phyloP scores from a whole-genome alignment of 495 filamentous ascomycete species.

The Talaromyces thailandensis region DNA sequence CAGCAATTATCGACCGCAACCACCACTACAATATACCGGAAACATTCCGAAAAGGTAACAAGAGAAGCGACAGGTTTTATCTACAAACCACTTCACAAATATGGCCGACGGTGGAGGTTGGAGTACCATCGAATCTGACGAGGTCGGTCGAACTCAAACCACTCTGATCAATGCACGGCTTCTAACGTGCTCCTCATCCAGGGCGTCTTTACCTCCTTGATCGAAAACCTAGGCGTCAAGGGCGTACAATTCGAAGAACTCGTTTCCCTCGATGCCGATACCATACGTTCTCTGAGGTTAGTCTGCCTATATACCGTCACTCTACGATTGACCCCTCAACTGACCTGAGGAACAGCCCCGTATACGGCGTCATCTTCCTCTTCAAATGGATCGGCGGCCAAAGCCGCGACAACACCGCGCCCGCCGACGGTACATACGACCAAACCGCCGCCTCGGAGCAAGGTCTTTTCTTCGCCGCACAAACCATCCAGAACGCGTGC shows the following conservation, averaged over 20 bases:
- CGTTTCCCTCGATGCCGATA: constrained; percentile 75
- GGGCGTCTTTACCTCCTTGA: constrained; percentile 95
- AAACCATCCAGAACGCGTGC: constrained; percentile 99
- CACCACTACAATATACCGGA: not conserved
- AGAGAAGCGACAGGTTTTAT: not conserved
- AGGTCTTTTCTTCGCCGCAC: constrained; percentile 85
- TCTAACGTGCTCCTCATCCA: constrained; percentile 18
- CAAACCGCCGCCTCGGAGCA: constrained; percentile 49
- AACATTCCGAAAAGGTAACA: not conserved
- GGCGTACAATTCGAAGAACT: constrained; percentile 97
- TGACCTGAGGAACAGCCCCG: constrained; percentile 40
- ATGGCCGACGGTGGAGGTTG: constrained; percentile 49
- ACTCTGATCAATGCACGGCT: not conserved
- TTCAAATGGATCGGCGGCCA: constrained; percentile 91
- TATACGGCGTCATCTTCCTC: constrained; percentile 98
- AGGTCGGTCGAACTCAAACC: constrained; percentile 44
- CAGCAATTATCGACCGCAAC: not conserved
- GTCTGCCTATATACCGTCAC: constrained; percentile 1
- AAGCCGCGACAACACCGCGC: constrained; percentile 47
- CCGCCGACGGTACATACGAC: constrained; percentile 74
- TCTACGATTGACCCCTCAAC: not conserved
- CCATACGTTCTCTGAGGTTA: constrained; percentile 58
- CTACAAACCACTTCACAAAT: not conserved
- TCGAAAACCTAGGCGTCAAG: constrained; percentile 84
- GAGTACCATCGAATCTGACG: constrained; percentile 88